Evolutionary conservation across 2,329 filamentous ascomycete species (phyloP).

Genomic region (Penicillium sp.): DNA sequence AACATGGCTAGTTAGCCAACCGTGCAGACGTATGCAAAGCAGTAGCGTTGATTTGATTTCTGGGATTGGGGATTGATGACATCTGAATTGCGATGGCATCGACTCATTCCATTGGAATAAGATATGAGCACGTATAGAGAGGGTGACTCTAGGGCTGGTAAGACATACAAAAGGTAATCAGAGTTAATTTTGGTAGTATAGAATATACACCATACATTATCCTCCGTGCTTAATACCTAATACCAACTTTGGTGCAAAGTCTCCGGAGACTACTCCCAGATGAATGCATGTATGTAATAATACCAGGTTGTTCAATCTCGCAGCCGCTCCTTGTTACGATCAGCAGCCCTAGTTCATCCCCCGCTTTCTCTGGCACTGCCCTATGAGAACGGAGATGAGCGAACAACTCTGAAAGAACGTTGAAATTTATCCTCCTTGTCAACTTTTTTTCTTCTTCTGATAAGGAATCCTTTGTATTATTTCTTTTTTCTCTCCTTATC

Average conservation of each 20-base stretch:
- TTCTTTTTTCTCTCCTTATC: not conserved
- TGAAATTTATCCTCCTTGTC: not conserved
- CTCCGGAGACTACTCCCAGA: conserved; percentile 8
- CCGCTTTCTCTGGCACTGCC: conserved; percentile 21
- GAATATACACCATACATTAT: not conserved
- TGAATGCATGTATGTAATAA: conserved; percentile 26
- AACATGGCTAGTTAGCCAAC: conserved; percentile 13
- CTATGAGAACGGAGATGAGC: not conserved
- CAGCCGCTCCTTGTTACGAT: conserved; percentile 30
- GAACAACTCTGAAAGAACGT: not conserved
- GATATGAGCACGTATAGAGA: no score
- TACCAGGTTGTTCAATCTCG: conserved; percentile 19
- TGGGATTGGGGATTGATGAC: not conserved
- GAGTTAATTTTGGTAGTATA: no score
- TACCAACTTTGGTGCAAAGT: conserved; percentile 1
- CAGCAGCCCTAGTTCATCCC: conserved; percentile 26
- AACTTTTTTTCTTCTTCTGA: not conserved
- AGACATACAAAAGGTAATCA: no score
- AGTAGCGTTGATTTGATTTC: not conserved
- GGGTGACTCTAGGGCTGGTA: no score
- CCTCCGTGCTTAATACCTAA: not conserved
- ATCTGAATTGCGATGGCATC: not conserved
- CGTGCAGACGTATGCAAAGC: conserved; percentile 10
- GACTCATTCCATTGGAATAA: no score
- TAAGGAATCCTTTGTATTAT: not conserved